These are phyloP conservation scores for Dryas octopetala DNA, from an alignment of 306 rosid genomes.

Conservation along the genomic window DNA sequence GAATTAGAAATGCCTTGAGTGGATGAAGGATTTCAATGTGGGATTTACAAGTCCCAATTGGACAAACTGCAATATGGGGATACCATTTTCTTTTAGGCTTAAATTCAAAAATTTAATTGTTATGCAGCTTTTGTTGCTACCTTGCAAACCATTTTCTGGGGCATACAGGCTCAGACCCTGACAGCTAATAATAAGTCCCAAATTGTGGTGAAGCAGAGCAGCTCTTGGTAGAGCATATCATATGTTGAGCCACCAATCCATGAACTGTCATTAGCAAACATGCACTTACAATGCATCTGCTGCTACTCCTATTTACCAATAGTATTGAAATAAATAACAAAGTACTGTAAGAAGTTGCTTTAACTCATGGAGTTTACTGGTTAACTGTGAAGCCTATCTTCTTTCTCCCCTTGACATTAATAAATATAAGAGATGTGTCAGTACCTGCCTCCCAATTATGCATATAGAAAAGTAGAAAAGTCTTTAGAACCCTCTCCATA, in stretches of 20 bases:
- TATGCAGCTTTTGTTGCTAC: constrained; percentile 4
- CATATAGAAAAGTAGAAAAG: too few relatives aligned
- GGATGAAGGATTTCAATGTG: neutral
- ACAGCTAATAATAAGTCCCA: neutral
- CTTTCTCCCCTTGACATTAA: too few relatives aligned
- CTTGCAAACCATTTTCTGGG: neutral
- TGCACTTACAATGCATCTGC: neutral
- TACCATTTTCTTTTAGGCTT: neutral
- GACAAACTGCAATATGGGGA: neutral
- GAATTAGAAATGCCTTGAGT: too few relatives aligned
- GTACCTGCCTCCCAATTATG: too few relatives aligned
- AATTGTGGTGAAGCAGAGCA: constrained; percentile 4
- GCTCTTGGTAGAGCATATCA: neutral
- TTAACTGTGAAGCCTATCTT: too few relatives aligned
- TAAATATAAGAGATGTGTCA: too few relatives aligned
- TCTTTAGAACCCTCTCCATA: too few relatives aligned
- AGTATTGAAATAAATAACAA: neutral
- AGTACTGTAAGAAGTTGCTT: neutral
- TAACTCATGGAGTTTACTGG: neutral
- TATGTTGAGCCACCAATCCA: neutral
- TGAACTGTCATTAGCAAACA: neutral
- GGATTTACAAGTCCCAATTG: neutral
- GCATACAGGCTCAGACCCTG: neutral
- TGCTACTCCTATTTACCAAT: neutral
- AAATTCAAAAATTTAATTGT: neutral